phyloP scores from a whole-genome alignment of 2,329 filamentous ascomycete species.

The Colletotrichum echinochloae region DNA sequence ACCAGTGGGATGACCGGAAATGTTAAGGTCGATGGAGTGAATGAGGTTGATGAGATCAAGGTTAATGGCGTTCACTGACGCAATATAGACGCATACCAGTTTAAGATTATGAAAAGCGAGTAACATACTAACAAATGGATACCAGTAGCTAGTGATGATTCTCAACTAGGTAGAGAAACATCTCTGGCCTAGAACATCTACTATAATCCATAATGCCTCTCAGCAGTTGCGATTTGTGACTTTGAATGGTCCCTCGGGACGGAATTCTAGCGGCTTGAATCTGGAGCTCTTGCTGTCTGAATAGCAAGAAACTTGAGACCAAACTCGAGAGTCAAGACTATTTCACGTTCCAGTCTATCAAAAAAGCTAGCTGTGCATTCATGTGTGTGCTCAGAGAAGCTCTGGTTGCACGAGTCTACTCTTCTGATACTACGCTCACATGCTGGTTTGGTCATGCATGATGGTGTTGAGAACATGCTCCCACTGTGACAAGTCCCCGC shows the following conservation, averaged over 20 bases:
- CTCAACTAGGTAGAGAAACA: not conserved
- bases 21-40: slow-evolving; percentile 23
- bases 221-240: too few species aligned
- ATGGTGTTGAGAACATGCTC: slow-evolving; percentile 35
- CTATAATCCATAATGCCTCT: not conserved
- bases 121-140: too few species aligned
- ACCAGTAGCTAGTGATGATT: not conserved
- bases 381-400: not conserved
- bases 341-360: not conserved
- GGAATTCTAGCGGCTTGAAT: not conserved
- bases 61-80: slow-evolving; percentile 24
- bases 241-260: not conserved
- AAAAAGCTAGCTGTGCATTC: not conserved
- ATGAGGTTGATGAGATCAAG: slow-evolving; percentile 13
- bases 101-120: too few species aligned
- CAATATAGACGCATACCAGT: not conserved
- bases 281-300: not conserved
- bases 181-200: not conserved
- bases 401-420: not conserved
- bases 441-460: slow-evolving; percentile 30
- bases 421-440: not conserved
- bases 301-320: not conserved
- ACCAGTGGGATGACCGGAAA: not conserved
- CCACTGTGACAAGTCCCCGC: slow-evolving; percentile 29
- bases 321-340: not conserved